Conservation (phyloP, 2,329 filamentous ascomycete species). For the Pochonia chlamydosporia region DNA sequence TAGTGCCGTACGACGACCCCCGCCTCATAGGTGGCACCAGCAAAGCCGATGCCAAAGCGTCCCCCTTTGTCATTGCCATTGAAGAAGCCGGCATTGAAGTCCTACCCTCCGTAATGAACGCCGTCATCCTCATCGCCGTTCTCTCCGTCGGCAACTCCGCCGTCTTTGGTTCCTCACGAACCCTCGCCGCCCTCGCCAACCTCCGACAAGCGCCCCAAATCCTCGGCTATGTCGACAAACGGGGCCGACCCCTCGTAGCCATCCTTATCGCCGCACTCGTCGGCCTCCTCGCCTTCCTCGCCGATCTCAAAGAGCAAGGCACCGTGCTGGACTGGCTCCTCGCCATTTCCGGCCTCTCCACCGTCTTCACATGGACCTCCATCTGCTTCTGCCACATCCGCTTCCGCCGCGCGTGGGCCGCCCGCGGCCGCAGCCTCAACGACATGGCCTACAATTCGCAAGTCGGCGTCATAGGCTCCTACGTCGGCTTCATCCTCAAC, state of each 20-base stretch:
- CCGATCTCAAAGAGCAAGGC: conserved; percentile 53
- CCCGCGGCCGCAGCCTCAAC: conserved; percentile 61
- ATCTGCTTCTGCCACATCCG: conserved; percentile 91
- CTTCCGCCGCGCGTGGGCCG: conserved; percentile 75
- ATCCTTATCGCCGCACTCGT: conserved; percentile 62
- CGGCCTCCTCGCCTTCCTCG: conserved; percentile 71
- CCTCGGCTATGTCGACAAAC: conserved; percentile 75
- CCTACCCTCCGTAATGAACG: conserved; percentile 86
- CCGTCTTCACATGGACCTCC: conserved; percentile 74
- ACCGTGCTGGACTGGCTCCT: conserved; percentile 75
- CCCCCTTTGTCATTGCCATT: conserved; percentile 92
- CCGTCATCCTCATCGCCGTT: conserved; percentile 87
- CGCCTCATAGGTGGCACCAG: conserved; percentile 52
- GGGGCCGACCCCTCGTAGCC: conserved; percentile 71
- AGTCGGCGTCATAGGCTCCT: conserved; percentile 73
- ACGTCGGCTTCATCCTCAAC: conserved; percentile 73
- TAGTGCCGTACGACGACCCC: conserved; percentile 68
- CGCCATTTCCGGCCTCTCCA: conserved; percentile 65
- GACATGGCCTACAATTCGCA: conserved; percentile 80
- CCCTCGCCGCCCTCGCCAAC: conserved; percentile 82
- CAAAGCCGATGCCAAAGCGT: conserved; percentile 65
- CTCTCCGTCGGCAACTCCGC: conserved; percentile 88
- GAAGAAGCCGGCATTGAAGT: conserved; percentile 74
- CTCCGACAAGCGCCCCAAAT: conserved; percentile 75
- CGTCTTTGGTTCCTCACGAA: conserved; percentile 86